Evolutionary conservation across 345 rosid genomes (phyloP).

Genomic region (Lagerstroemia speciosa): DNA sequence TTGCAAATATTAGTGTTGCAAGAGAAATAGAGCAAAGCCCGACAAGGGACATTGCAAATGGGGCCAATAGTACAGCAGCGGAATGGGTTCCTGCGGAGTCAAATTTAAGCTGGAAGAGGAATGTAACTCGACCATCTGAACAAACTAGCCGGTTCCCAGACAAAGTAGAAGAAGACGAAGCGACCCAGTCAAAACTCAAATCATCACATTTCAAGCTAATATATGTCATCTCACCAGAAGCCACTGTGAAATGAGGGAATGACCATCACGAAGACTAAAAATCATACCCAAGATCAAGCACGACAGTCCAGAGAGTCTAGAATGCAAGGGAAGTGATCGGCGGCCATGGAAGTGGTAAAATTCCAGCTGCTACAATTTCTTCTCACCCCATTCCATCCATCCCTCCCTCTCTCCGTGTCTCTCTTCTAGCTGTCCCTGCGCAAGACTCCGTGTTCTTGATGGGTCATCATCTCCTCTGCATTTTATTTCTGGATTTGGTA

Average conservation of each 20-base stretch:
- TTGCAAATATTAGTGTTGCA: neutral
- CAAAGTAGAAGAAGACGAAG: neutral
- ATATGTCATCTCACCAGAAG: neutral
- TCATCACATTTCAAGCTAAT: neutral
- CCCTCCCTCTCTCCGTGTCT: constrained; percentile 10
- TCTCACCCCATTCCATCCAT: constrained; percentile 28
- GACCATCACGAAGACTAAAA: neutral
- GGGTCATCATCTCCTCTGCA: constrained; percentile 14
- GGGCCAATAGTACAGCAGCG: neutral
- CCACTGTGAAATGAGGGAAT: neutral
- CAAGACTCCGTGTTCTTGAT: neutral
- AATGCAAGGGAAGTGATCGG: constrained; percentile 14
- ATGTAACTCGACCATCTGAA: neutral
- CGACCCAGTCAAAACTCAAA: neutral
- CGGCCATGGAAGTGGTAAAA: constrained; percentile 27
- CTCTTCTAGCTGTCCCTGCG: too few relatives aligned
- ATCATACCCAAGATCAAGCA: neutral
- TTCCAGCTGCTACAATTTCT: constrained; percentile 39
- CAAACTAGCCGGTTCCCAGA: neutral
- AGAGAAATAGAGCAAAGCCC: neutral
- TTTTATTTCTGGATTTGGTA: constrained; percentile 21
- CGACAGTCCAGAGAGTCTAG: neutral
- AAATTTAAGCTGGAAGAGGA: neutral
- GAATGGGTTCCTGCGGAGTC: neutral
- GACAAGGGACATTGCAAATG: too few relatives aligned